These are phyloP conservation scores for Fusarium sp. DNA, from an alignment of 2,329 filamentous ascomycete species.

Conservation along the genomic window DNA sequence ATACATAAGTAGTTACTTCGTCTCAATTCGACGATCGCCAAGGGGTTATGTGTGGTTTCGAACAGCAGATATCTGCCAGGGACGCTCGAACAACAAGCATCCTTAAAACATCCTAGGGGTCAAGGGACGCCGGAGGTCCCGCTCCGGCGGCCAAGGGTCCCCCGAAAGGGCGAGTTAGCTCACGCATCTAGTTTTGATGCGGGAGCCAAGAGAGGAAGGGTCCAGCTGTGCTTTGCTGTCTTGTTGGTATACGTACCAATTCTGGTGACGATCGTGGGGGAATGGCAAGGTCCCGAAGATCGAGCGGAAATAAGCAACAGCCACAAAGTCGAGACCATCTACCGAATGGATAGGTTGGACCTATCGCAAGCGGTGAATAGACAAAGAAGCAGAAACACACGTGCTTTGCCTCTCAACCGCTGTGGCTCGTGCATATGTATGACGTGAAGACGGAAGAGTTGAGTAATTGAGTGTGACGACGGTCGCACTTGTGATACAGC, in stretches of 20 bases:
- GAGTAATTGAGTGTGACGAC: not conserved
- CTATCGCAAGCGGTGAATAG: not conserved
- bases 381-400: not conserved
- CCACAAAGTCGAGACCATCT: not conserved
- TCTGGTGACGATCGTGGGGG: constrained; percentile 10
- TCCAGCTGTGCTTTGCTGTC: not conserved
- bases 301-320: constrained; percentile 5
- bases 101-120: not conserved
- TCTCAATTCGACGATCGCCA: not conserved
- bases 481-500: not conserved
- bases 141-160: constrained; percentile 6
- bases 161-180: not conserved
- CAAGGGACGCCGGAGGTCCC: constrained; percentile 4
- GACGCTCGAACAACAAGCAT: not conserved
- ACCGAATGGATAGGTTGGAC: not conserved
- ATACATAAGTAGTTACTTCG: not conserved
- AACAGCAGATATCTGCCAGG: not conserved
- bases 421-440: not conserved
- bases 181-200: not conserved
- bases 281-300: constrained; percentile 3
- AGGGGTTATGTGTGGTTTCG: constrained; percentile 1
- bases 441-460: not conserved
- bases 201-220: not conserved
- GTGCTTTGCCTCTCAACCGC: not conserved
- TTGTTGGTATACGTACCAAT: not conserved